A percentile compares a stretch with the other conserved stretches of the same genome.
These are phyloP conservation scores for Aspergillus indologenus DNA, from an alignment of 495 filamentous ascomycete species.

Conservation along the genomic window DNA sequence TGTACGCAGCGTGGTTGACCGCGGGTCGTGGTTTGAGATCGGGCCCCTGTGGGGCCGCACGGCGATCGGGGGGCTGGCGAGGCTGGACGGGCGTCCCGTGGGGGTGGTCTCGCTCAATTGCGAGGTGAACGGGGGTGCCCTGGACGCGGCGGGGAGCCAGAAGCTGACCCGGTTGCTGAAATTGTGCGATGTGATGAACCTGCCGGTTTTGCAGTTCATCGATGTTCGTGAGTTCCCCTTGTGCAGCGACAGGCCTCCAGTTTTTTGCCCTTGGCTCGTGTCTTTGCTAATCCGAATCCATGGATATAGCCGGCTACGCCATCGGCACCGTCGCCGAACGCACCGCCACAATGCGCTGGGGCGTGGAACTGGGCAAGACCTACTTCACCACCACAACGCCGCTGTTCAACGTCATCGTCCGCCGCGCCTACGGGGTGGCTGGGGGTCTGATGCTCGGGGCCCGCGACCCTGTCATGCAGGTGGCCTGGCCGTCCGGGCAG, in stretches of 20 bases:
- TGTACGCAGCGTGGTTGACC: slow-evolving; percentile 54
- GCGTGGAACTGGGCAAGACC: slow-evolving; percentile 54
- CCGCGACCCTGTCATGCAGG: slow-evolving; percentile 55
- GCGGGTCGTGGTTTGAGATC: slow-evolving; percentile 59
- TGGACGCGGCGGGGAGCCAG: slow-evolving; percentile 58
- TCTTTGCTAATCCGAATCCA: no score
- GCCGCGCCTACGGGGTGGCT: slow-evolving; percentile 58
- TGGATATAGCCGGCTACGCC: slow-evolving; percentile 51
- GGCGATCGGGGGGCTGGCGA: slow-evolving; percentile 56
- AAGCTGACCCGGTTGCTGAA: slow-evolving; percentile 58
- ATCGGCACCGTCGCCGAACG: slow-evolving; percentile 61
- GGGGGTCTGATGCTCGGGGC: slow-evolving; percentile 61
- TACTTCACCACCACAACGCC: slow-evolving; percentile 60
- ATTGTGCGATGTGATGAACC: slow-evolving; percentile 61
- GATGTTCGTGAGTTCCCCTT: slow-evolving; percentile 45
- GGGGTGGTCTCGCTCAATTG: slow-evolving; percentile 57
- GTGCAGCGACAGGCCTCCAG: no score
- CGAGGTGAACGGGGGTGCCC: slow-evolving; percentile 57
- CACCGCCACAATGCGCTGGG: slow-evolving; percentile 61
- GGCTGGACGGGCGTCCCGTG: slow-evolving; percentile 52
- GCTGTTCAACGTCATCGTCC: slow-evolving; percentile 57
- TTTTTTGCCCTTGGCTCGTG: no score
- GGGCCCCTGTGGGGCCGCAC: slow-evolving; percentile 60
- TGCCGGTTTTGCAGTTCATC: slow-evolving; percentile 60
- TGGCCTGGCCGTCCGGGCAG: slow-evolving; percentile 61